Evolutionary conservation across 805 yeast species (phyloP), one percentile per base, ranked within the genome.

Genomic region (Teunomyces lycoperdinae): DNA sequence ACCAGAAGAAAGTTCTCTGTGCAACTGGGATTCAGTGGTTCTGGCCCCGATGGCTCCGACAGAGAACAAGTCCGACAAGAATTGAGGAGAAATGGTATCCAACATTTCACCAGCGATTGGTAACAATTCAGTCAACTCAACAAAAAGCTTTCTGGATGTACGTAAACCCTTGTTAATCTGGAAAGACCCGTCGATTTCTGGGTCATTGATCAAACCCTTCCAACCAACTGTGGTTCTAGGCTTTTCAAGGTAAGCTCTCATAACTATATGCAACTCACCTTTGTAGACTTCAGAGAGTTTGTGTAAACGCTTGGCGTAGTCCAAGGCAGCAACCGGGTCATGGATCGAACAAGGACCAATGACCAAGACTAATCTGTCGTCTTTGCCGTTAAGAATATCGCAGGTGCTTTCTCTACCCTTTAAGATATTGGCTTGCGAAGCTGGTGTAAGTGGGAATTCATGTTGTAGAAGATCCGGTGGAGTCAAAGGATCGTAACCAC

Each of bases 181-280:
- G 83, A 88, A 92, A 45, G 96, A 78, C 51, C 89, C 89, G 68
- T 92, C 96, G 59, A 92, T 85, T 61, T 94, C 96, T 29, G 99
- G 99, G 68, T 92, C 99, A 66, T 92, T 92, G 61, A 92, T 94
- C 56, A 92, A 78, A 58, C 99, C 99, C 73, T 92, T 92, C 99
- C 99, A 92, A 50, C 99, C 99, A 41, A 94, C 98, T 27, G 98
- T 92, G 44, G 99, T 92, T 73, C 99, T 84, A 59, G 99, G 99
- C 72, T 92, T 92, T 69, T 92, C 99, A 62, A 94, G 78, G 75
- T 94, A 94, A 3, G 98, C 98, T 73, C 99, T 84, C 99, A 94
- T 94, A 52, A 94, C 85, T 50, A 94, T 84, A 48, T 84, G 80
- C 50, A 94, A 77, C 57, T 92, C 97, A 42, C 80, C 83, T 54